phyloP scores from a whole-genome alignment of 108 stramenopile species.

The Aurantiochytrium sp. region DNA sequence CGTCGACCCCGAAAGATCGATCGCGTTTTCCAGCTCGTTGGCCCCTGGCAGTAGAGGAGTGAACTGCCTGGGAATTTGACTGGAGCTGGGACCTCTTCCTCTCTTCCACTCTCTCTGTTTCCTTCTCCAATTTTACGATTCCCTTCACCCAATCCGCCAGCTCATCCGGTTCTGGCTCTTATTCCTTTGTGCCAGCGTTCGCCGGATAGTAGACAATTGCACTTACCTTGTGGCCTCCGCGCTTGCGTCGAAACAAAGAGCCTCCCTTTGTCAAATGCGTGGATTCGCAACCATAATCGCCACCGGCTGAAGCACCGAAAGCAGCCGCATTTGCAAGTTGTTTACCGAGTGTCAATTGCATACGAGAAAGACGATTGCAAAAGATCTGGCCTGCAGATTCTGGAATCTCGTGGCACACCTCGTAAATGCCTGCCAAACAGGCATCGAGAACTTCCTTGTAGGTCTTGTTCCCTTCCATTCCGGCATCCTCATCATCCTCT shows the following conservation, averaged over 20 bases:
- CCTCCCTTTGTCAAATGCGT: neutral
- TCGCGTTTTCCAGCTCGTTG: neutral
- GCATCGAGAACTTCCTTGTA: neutral
- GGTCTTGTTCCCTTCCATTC: no score
- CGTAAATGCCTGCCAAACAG: neutral
- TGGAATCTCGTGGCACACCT: neutral
- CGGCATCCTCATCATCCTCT: neutral
- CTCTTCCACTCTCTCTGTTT: neutral
- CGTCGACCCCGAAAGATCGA: neutral
- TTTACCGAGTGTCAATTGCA: neutral
- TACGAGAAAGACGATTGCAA: neutral
- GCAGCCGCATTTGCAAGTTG: neutral
- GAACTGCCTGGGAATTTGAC: conserved; percentile 6
- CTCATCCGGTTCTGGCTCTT: no score
- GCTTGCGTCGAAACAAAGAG: neutral
- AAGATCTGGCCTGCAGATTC: neutral
- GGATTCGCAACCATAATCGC: neutral
- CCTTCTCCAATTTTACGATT: neutral
- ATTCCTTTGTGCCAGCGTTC: no score
- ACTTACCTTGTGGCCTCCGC: conserved; percentile 11
- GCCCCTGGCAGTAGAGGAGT: neutral
- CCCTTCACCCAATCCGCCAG: neutral
- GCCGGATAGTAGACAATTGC: no score
- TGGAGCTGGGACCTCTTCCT: neutral
- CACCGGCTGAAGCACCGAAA: neutral